Percentiles rank a stretch among this genome's conserved stretches.
phyloP scores from a whole-genome alignment of 495 filamentous ascomycete species.

The Hyaloscypha hepaticicola region DNA sequence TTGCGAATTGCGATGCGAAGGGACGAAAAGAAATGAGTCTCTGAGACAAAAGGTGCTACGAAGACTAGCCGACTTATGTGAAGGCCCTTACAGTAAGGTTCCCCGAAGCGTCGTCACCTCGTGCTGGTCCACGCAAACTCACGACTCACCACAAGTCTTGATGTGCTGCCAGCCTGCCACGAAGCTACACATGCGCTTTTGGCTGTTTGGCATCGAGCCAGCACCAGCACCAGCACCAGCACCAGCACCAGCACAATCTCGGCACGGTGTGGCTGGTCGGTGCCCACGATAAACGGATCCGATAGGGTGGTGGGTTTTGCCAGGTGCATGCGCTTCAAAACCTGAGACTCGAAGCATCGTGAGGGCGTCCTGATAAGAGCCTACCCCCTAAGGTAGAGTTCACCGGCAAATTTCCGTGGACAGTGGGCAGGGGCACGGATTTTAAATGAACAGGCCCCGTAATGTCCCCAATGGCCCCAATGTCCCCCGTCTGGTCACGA shows the following conservation, averaged over 20 bases:
- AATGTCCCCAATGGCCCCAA: too few species aligned
- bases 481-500: background rate
- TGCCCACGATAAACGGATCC: too few species aligned
- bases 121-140: background rate
- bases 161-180: too few species aligned
- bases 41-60: background rate
- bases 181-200: too few species aligned
- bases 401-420: background rate
- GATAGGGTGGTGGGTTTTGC: background rate
- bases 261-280: too few species aligned
- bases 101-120: background rate
- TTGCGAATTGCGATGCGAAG: too few species aligned
- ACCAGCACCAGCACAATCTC: too few species aligned
- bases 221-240: background rate
- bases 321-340: background rate
- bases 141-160: too few species aligned
- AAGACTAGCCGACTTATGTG: background rate
- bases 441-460: background rate
- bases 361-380: background rate
- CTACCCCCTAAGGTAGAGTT: too few species aligned
- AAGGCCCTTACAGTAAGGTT: background rate
- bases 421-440: conserved; percentile 9
- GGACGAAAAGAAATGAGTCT: background rate
- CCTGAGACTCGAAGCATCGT: conserved; percentile 1
- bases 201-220: background rate